Evolutionary conservation across 2,329 filamentous ascomycete species (phyloP).

Genomic region (Trichoderma sp.): DNA sequence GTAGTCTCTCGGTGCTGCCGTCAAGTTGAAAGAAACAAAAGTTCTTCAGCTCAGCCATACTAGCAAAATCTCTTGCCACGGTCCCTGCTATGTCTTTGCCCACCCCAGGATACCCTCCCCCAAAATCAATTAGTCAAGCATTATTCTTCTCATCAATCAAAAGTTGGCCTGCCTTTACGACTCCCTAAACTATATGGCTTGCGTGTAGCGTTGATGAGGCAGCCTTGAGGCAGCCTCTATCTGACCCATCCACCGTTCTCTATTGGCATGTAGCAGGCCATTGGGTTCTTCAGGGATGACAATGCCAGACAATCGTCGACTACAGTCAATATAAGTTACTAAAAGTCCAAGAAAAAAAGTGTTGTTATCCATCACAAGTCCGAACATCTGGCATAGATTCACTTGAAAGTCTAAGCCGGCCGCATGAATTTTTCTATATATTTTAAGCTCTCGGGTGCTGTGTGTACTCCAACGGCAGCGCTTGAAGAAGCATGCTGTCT

Average conservation of each 20-base stretch:
- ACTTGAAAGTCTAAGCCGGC: neutral
- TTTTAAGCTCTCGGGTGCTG: neutral
- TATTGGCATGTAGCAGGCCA: neutral
- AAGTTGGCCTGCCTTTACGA: neutral
- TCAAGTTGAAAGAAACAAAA: neutral
- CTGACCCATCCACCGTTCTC: neutral
- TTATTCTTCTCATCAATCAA: neutral
- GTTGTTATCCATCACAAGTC: neutral
- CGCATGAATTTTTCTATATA: neutral
- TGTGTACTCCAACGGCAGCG: neutral
- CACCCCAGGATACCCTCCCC: neutral
- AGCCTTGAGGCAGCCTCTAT: too few species aligned
- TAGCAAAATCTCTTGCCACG: too few species aligned
- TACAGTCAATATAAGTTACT: neutral
- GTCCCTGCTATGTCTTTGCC: neutral
- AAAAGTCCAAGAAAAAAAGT: neutral
- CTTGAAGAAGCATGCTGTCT: neutral
- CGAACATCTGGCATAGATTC: neutral
- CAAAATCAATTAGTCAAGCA: neutral
- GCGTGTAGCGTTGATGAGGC: neutral
- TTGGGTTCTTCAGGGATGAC: neutral
- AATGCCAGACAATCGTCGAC: neutral
- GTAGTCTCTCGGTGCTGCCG: neutral
- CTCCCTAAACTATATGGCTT: neutral
- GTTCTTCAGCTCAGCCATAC: neutral